These are phyloP conservation scores for Rhytidiadelphus loreus DNA, from an alignment of 225 moss, liverwort and hornwort genomes.

Conservation along the genomic window DNA sequence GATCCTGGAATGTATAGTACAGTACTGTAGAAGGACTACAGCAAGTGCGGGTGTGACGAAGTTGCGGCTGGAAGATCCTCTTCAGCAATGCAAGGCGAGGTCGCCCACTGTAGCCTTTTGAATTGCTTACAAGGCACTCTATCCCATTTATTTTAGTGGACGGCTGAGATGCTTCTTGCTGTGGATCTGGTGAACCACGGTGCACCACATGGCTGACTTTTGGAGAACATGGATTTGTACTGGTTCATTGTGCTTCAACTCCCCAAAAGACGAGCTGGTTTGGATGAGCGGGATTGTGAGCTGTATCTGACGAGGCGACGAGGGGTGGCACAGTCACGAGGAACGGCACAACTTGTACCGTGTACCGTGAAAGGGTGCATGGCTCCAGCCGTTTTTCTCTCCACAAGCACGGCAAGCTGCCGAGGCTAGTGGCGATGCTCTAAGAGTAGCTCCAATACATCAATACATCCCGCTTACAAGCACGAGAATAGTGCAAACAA, in stretches of 20 bases:
- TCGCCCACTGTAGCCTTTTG: background rate
- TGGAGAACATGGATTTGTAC: background rate
- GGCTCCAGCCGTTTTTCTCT: no score
- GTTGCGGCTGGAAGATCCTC: background rate
- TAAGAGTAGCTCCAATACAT: no score
- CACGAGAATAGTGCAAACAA: no score
- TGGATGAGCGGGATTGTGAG: background rate
- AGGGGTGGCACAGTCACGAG: no score
- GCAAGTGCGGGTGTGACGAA: background rate
- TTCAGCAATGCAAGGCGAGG: background rate
- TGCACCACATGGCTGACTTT: background rate
- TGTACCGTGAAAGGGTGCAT: no score
- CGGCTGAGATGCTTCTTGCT: background rate
- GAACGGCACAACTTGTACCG: no score
- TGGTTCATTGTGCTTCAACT: background rate
- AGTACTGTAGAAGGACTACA: background rate
- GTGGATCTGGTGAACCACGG: background rate
- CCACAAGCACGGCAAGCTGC: no score
- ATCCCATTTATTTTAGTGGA: background rate
- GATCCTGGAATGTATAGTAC: background rate
- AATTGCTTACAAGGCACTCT: constrained; percentile 7
- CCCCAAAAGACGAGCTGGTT: background rate
- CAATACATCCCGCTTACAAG: no score
- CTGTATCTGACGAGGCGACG: background rate
- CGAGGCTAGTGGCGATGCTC: no score